These are phyloP conservation scores for Stentor roeselii DNA, from an alignment of 73 alveolate species.

Conservation along the genomic window DNA sequence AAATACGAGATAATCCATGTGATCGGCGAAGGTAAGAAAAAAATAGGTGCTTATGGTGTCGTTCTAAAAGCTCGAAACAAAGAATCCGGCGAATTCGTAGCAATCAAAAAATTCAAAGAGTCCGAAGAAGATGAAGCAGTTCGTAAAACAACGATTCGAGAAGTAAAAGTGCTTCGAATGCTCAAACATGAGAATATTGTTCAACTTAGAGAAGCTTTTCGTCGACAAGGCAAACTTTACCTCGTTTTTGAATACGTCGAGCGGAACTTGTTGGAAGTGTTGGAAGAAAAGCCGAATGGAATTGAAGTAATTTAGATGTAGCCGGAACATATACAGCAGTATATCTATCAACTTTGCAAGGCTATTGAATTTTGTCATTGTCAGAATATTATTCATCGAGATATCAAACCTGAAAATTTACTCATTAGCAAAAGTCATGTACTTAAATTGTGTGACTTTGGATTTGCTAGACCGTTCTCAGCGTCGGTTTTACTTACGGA, in stretches of 20 bases:
- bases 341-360: constrained; percentile 37
- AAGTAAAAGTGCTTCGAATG: constrained; percentile 68
- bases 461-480: constrained; percentile 56
- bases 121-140: constrained; percentile 62
- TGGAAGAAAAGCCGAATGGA: constrained; percentile 84
- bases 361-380: constrained; percentile 52
- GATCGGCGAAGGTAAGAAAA: constrained; percentile 66
- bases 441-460: constrained; percentile 75
- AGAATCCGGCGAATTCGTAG: constrained; percentile 54
- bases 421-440: constrained; percentile 21
- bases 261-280: constrained; percentile 74
- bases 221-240: constrained; percentile 72
- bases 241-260: constrained; percentile 91
- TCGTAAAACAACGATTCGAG: constrained; percentile 72
- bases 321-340: constrained; percentile 37
- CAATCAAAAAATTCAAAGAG: constrained; percentile 65
- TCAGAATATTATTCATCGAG: constrained; percentile 28
- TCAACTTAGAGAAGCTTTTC: constrained; percentile 75
- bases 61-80: constrained; percentile 50
- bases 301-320: background rate
- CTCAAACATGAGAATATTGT: constrained; percentile 75
- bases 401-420: constrained; percentile 25
- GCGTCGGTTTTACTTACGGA: constrained; percentile 50
- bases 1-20: constrained; percentile 71
- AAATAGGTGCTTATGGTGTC: constrained; percentile 58